Conservation (phyloP, 169 alveolate species). For the Plasmodium vinckei region DNA sequence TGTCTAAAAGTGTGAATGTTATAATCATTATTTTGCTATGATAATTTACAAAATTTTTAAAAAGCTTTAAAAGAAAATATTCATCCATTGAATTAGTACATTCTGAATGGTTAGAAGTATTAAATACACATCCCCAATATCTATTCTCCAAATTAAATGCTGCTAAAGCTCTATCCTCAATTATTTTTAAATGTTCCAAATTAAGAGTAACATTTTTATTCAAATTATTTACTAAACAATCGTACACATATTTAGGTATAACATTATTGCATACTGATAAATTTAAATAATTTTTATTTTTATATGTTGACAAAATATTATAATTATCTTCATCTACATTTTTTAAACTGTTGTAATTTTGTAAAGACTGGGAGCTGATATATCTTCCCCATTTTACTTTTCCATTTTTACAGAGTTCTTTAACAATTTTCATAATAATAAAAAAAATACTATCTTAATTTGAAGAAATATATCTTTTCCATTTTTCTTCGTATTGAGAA, state of each 20-base stretch:
- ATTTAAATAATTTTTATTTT: constrained; percentile 48
- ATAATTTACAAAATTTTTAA: constrained; percentile 12
- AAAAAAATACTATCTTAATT: background rate
- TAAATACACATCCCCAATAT: constrained; percentile 67
- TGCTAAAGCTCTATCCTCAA: constrained; percentile 36
- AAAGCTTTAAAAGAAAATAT: constrained; percentile 29
- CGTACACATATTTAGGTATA: constrained; percentile 41
- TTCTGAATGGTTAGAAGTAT: background rate
- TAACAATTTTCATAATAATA: background rate
- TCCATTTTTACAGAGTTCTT: background rate
- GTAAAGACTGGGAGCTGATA: constrained; percentile 28
- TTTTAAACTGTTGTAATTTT: constrained; percentile 46
- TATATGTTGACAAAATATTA: constrained; percentile 17
- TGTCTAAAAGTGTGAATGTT: constrained; percentile 9
- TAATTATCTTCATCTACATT: constrained; percentile 58
- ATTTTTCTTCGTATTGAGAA: no score
- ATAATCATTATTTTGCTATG: constrained; percentile 38
- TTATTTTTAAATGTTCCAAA: constrained; percentile 11
- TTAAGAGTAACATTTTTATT: constrained; percentile 21
- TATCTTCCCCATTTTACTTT: constrained; percentile 1
- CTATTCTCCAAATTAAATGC: constrained; percentile 48
- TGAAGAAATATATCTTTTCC: no score
- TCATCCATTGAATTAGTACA: constrained; percentile 4
- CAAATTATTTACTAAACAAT: constrained; percentile 33
- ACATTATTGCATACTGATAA: constrained; percentile 59